Conservation (phyloP, 495 filamentous ascomycete species). For the Aspergillus haitiensis region DNA sequence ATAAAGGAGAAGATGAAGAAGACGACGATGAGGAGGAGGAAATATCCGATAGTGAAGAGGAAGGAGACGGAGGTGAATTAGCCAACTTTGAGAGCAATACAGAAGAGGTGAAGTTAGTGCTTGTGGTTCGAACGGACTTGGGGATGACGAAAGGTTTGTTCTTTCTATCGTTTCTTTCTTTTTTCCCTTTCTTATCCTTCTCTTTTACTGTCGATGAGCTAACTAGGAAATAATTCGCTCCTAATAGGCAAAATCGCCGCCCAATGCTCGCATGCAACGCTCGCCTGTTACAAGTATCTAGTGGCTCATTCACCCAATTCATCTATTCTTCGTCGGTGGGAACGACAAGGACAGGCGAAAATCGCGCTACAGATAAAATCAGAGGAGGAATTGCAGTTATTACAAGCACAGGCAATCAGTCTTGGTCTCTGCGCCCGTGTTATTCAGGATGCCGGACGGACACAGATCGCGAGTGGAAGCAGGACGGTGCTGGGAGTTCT, state of each 20-base stretch:
- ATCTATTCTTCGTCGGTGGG: slow-evolving; percentile 80
- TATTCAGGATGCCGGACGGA: slow-evolving; percentile 92
- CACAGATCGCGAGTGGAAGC: slow-evolving; percentile 92
- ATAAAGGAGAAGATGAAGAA: slow-evolving; percentile 41
- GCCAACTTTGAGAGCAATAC: slow-evolving; percentile 49
- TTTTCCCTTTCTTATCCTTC: slow-evolving; percentile 1
- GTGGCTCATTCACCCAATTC: slow-evolving; percentile 55
- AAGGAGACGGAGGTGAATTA: slow-evolving; percentile 45
- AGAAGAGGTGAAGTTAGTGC: slow-evolving; percentile 91
- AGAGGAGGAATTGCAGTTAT: slow-evolving; percentile 75
- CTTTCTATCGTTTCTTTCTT: slow-evolving; percentile 11
- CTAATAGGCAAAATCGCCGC: slow-evolving; percentile 89
- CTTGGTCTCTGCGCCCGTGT: slow-evolving; percentile 84
- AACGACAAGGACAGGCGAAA: slow-evolving; percentile 82
- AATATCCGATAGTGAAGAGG: slow-evolving; percentile 34
- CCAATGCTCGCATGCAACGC: slow-evolving; percentile 91
- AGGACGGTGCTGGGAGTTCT: slow-evolving; percentile 89
- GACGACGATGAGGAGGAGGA: slow-evolving; percentile 26
- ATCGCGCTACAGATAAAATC: slow-evolving; percentile 81
- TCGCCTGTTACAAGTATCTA: slow-evolving; percentile 91
- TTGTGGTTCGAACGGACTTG: slow-evolving; percentile 89
- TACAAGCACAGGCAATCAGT: slow-evolving; percentile 78
- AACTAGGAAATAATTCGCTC: not conserved
- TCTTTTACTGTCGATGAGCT: slow-evolving; percentile 2
- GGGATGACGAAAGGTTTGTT: slow-evolving; percentile 90